Percentiles rank a stretch among this genome's conserved stretches.
phyloP scores from a whole-genome alignment of 2,329 filamentous ascomycete genomes.

The Claviceps arundinis region DNA sequence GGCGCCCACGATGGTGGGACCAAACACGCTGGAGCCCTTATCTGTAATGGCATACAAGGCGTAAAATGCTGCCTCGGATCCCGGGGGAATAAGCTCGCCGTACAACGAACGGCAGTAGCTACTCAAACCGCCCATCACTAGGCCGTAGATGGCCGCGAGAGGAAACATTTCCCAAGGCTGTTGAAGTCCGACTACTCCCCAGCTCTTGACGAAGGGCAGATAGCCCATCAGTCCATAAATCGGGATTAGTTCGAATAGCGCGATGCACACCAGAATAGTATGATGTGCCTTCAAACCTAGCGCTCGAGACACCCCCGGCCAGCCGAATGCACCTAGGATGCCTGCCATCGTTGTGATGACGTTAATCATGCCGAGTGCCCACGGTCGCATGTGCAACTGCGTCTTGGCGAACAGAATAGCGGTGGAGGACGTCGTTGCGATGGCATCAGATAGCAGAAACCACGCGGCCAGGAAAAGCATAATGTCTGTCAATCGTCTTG shows the following conservation, averaged over 20 bases:
- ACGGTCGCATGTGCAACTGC: conserved; percentile 75
- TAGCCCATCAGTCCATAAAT: conserved; percentile 84
- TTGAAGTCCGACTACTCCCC: conserved; percentile 75
- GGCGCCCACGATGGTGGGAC: conserved; percentile 80
- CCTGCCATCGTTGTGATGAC: conserved; percentile 79
- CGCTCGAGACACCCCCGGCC: conserved; percentile 63
- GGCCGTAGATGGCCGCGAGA: conserved; percentile 76
- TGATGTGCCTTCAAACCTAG: conserved; percentile 65
- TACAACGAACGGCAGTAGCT: conserved; percentile 87
- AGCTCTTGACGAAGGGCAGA: conserved; percentile 60
- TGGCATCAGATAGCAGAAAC: conserved; percentile 89
- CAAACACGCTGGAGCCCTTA: conserved; percentile 89
- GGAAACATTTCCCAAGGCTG: conserved; percentile 96
- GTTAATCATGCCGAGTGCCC: conserved; percentile 81
- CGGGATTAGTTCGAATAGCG: conserved; percentile 82
- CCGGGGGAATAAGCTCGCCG: conserved; percentile 85
- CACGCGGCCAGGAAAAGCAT: conserved; percentile 73
- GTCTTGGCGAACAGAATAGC: conserved; percentile 95
- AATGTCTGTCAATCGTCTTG: conserved; percentile 59
- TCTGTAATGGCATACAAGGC: conserved; percentile 95
- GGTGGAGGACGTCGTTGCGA: conserved; percentile 88
- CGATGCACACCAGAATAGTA: conserved; percentile 85
- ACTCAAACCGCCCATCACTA: conserved; percentile 85
- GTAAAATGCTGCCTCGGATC: conserved; percentile 91
- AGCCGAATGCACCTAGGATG: conserved; percentile 77